phyloP scores from a whole-genome alignment of 164 flowering plant genomes.

The Litsea cubeba region DNA sequence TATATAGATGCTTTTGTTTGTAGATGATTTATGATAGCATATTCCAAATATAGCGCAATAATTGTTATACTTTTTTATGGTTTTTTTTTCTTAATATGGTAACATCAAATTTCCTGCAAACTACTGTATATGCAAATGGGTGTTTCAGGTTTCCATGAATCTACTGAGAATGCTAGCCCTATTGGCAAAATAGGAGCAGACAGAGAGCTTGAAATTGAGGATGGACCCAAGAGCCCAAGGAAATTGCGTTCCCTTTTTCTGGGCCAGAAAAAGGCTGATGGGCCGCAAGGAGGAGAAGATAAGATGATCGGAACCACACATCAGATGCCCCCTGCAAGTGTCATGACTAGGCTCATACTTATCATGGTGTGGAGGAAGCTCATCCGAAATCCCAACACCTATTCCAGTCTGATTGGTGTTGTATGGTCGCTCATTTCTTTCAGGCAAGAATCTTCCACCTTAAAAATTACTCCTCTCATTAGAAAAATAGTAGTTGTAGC shows the following conservation, averaged over 20 bases:
- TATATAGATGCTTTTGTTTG: too few species aligned
- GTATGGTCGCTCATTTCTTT: constrained; percentile 68
- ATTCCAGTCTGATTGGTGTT: constrained; percentile 63
- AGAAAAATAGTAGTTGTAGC: too few species aligned
- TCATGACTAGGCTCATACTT: constrained; percentile 71
- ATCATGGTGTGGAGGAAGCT: constrained; percentile 95
- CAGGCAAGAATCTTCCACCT: constrained; percentile 32
- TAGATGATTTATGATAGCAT: not conserved
- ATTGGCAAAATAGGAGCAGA: constrained; percentile 23
- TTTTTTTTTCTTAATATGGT: not conserved
- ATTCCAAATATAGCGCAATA: not conserved
- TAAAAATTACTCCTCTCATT: too few species aligned
- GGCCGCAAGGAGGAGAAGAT: constrained; percentile 16
- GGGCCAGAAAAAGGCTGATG: constrained; percentile 25
- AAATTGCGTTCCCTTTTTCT: constrained; percentile 30
- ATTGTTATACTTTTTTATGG: not conserved
- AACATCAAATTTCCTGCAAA: not conserved
- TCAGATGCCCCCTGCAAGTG: constrained; percentile 80
- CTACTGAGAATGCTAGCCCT: constrained; percentile 28
- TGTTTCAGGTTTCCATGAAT: constrained; percentile 31
- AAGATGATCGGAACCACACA: constrained; percentile 27
- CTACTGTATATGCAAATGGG: not conserved
- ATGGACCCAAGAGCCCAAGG: constrained; percentile 12
- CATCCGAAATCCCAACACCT: constrained; percentile 81
- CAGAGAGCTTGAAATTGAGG: constrained; percentile 31